A percentile compares a stretch with the other conserved stretches of the same genome.
Evolutionary conservation across 164 flowering plant species (phyloP).

Genomic region (Aristolochia fimbriata): DNA sequence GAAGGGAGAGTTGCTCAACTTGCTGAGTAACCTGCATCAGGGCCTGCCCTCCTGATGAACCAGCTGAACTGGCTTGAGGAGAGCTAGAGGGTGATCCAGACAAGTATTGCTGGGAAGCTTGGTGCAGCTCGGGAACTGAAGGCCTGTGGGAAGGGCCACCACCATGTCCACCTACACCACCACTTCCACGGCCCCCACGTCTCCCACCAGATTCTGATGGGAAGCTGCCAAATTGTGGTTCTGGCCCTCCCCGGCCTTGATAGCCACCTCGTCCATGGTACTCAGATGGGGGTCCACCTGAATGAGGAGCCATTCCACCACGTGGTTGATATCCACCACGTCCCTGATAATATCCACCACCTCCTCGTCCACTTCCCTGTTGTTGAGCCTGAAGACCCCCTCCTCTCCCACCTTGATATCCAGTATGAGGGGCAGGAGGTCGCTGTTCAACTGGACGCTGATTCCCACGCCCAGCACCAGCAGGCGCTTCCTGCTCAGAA

Average conservation of each 20-base stretch:
- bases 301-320: slow-evolving; percentile 18
- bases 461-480: slow-evolving; percentile 36
- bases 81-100: not conserved
- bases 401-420: slow-evolving; percentile 21
- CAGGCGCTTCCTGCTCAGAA: slow-evolving; percentile 25
- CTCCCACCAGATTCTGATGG: slow-evolving; percentile 32
- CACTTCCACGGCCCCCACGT: slow-evolving; percentile 30
- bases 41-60: slow-evolving; percentile 10
- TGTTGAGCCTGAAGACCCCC: slow-evolving; percentile 9
- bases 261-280: slow-evolving; percentile 25
- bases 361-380: slow-evolving; percentile 13
- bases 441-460: slow-evolving; percentile 28
- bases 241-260: slow-evolving; percentile 12
- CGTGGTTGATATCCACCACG: slow-evolving; percentile 16
- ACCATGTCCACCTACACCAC: slow-evolving; percentile 30
- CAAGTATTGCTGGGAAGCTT: slow-evolving; percentile 35
- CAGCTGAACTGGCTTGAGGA: slow-evolving; percentile 9
- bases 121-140: slow-evolving; percentile 79
- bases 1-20: slow-evolving; percentile 20
- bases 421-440: slow-evolving; percentile 19
- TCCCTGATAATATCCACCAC: slow-evolving; percentile 12
- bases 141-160: slow-evolving; percentile 35
- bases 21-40: slow-evolving; percentile 44
- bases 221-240: slow-evolving; percentile 23
- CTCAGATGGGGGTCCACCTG: slow-evolving; percentile 18